A percentile compares a stretch with the other conserved stretches of the same genome.
Evolutionary conservation across 257 asterid species (phyloP).

Genomic region (Nicotiana undulata): DNA sequence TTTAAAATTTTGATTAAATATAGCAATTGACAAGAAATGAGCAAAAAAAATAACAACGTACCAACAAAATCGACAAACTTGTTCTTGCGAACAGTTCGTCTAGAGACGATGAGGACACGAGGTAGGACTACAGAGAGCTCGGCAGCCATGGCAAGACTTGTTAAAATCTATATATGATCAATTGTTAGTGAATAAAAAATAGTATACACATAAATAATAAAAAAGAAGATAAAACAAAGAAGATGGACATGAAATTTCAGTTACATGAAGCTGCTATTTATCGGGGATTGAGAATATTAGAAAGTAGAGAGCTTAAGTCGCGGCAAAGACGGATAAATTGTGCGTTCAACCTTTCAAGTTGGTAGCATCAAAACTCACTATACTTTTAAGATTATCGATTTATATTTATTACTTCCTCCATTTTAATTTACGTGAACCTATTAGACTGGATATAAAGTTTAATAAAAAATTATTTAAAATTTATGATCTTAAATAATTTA

Average conservation of each 20-base stretch:
- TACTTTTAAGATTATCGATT: no score
- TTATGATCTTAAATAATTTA: no score
- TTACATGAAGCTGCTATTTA: background rate
- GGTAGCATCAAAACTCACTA: no score
- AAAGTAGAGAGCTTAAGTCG: no score
- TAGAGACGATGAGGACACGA: conserved; percentile 53
- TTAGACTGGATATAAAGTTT: no score
- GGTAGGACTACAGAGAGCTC: conserved; percentile 46
- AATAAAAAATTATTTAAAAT: no score
- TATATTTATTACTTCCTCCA: no score
- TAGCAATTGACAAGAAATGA: background rate
- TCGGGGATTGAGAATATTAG: background rate
- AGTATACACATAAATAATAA: background rate
- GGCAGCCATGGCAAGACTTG: conserved; percentile 21
- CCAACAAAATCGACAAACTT: conserved; percentile 63
- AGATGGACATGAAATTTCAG: background rate
- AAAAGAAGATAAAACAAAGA: background rate
- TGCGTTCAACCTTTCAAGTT: no score
- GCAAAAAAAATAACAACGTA: background rate
- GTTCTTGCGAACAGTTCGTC: conserved; percentile 58
- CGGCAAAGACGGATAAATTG: no score
- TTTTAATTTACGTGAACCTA: no score
- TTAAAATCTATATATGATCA: background rate
- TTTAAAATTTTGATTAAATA: background rate
- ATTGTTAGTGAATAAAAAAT: background rate